These are phyloP conservation scores for Colletotrichum limetticola DNA, from an alignment of 2,329 filamentous ascomycete genomes.

Conservation along the genomic window DNA sequence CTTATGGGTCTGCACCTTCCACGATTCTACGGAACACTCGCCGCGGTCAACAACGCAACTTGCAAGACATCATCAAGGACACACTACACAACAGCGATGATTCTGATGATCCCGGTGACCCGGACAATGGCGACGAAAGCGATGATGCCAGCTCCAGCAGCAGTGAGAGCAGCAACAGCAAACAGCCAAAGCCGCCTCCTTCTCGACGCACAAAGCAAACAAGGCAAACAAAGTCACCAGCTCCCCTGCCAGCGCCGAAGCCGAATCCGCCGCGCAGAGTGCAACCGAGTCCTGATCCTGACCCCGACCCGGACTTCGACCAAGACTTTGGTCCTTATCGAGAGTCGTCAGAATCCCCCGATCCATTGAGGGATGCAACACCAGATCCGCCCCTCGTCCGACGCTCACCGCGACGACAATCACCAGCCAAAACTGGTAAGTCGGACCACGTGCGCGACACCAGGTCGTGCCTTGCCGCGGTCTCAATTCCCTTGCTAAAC, in stretches of 20 bases:
- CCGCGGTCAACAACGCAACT: slow-evolving; percentile 36
- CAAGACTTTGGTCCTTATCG: neutral
- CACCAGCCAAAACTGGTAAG: slow-evolving; percentile 17
- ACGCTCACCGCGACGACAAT: neutral
- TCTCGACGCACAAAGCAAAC: neutral
- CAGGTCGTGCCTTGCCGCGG: neutral
- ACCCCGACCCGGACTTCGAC: neutral
- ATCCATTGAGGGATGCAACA: neutral
- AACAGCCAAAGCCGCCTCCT: neutral
- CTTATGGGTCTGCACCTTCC: slow-evolving; percentile 39
- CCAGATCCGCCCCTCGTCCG: neutral
- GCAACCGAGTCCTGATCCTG: neutral
- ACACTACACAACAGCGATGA: slow-evolving; percentile 30
- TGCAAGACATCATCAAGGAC: slow-evolving; percentile 36
- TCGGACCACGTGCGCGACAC: neutral
- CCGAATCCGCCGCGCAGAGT: neutral
- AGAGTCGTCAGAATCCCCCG: slow-evolving; percentile 4
- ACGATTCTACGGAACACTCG: slow-evolving; percentile 36
- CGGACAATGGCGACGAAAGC: neutral
- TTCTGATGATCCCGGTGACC: neutral
- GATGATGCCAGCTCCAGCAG: neutral
- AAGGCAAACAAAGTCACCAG: neutral
- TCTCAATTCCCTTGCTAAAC: slow-evolving; percentile 24
- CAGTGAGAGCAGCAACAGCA: neutral
- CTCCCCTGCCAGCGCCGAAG: neutral